Evolutionary conservation across 1,139 yeast genomes (phyloP), one percentile per base, ranked within the genome.

Genomic region (Scheffersomyces titani): DNA sequence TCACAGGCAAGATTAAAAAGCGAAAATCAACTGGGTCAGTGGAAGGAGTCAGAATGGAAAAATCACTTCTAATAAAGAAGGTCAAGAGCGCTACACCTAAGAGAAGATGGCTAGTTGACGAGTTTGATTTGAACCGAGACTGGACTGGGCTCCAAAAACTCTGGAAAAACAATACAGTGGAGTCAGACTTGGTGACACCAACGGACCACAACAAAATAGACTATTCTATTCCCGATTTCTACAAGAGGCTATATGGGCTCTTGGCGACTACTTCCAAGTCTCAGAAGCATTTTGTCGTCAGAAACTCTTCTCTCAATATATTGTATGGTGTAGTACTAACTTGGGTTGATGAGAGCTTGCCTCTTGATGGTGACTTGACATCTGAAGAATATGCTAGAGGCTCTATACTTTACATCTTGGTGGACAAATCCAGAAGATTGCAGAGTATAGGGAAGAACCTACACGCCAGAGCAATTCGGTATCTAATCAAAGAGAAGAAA

Each of bases 41-140:
- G 69, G 57, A 61, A 67, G 55, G 62, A 61, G 54, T 47, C 58
- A 44, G 52, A 55, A 47, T 48, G 51, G 54, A 54, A 60, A 53
- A 45, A 61, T 54, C 20, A 47, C 36, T 44, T 22, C 61, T 50
- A 67, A 64, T 20, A 62, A 46, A 46, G 19, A 57, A 16, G 51
- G 59, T 5, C 19, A 63, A 66, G 52, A 65, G 66, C 7, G 56
- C 68, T 2, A 59, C 68, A 6, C 76, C 81, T 3, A 76, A 75
- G 57, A 73, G 86, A 59, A 68, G 80, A 57, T 86, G 90, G 90
- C 74, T 86, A 50, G 90, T 86, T 19, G 90, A 86, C 62, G 84
- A 80, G 59, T 82, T 85, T 65, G 80, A 82, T 58, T 65, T 81
- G 49, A 73, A 73, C 18, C 72, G 89, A 51, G 90, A 86, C 65